These are phyloP conservation scores for Persicaria maculosa DNA, from an alignment of 148 eudicot species.

Conservation along the genomic window DNA sequence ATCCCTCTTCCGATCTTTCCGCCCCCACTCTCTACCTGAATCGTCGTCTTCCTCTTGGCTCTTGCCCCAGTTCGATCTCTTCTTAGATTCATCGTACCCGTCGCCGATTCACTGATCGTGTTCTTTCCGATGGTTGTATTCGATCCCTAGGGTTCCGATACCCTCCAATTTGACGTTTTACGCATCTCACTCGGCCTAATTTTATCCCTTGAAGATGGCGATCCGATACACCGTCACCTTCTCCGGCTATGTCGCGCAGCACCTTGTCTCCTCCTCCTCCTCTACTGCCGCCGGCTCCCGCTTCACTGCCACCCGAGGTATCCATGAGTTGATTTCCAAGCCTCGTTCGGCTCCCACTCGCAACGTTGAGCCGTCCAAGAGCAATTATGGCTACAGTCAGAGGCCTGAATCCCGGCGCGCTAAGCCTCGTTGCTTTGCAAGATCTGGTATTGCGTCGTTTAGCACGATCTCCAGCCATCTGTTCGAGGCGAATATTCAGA, in stretches of 20 bases:
- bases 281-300: slow-evolving; percentile 23
- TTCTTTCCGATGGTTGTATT: slow-evolving; percentile 21
- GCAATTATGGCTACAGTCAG: neutral
- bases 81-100: slow-evolving; percentile 35
- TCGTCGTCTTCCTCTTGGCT: neutral
- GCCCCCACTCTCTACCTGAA: neutral
- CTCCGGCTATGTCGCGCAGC: slow-evolving; percentile 64
- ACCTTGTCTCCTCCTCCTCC: slow-evolving; percentile 23
- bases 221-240: slow-evolving; percentile 54
- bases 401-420: slow-evolving; percentile 19
- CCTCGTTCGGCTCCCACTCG: slow-evolving; percentile 24
- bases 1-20: neutral
- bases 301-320: slow-evolving; percentile 26
- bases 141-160: slow-evolving; percentile 20
- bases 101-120: slow-evolving; percentile 18
- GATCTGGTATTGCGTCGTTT: slow-evolving; percentile 18
- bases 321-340: slow-evolving; percentile 36
- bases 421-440: slow-evolving; percentile 11
- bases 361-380: slow-evolving; percentile 14
- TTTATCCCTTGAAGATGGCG: slow-evolving; percentile 42
- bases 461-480: slow-evolving; percentile 34
- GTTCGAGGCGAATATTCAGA: slow-evolving; percentile 16
- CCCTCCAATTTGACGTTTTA: slow-evolving; percentile 22
- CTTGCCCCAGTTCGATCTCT: slow-evolving; percentile 3
- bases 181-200: slow-evolving; percentile 22